Evolutionary conservation across 2,329 filamentous ascomycete genomes (phyloP).

Genomic region (Fusarium sp.): DNA sequence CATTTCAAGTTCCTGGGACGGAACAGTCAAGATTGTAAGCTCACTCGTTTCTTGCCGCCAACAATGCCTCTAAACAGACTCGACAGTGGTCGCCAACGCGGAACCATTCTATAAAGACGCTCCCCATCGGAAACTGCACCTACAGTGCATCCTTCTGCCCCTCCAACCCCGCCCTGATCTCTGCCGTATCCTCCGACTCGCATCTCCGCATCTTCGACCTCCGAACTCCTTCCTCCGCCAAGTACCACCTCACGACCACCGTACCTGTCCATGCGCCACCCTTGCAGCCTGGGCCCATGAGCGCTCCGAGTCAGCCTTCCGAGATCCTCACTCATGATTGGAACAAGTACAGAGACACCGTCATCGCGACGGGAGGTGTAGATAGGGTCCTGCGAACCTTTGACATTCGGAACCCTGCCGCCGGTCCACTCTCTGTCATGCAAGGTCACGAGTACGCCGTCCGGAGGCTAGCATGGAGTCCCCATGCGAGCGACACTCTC

Average conservation of each 20-base stretch:
- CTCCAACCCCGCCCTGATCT: constrained; percentile 86
- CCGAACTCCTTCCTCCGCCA: constrained; percentile 84
- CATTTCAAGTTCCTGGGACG: constrained; percentile 94
- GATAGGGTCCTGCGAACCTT: constrained; percentile 90
- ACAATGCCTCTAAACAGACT: constrained; percentile 16
- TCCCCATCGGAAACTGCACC: constrained; percentile 93
- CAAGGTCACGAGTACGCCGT: constrained; percentile 93
- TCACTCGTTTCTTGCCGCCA: neutral
- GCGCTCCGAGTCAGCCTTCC: constrained; percentile 68
- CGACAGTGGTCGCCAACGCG: constrained; percentile 84
- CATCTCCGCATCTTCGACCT: constrained; percentile 93
- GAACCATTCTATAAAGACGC: constrained; percentile 79
- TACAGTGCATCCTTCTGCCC: constrained; percentile 94
- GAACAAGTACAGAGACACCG: constrained; percentile 94
- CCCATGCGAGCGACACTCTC: constrained; percentile 89
- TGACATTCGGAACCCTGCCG: constrained; percentile 82
- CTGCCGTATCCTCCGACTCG: constrained; percentile 89
- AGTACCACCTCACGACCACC: constrained; percentile 86
- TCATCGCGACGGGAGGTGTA: constrained; percentile 90
- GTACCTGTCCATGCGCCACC: constrained; percentile 84
- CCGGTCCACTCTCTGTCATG: constrained; percentile 79
- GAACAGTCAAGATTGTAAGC: constrained; percentile 85
- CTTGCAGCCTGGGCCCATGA: constrained; percentile 54
- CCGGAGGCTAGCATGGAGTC: constrained; percentile 88
- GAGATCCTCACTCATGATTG: constrained; percentile 97